Evolutionary conservation across 306 rosid species (phyloP), one percentile per base, ranked within the genome.

Genomic region (Ormosia semicastrata): DNA sequence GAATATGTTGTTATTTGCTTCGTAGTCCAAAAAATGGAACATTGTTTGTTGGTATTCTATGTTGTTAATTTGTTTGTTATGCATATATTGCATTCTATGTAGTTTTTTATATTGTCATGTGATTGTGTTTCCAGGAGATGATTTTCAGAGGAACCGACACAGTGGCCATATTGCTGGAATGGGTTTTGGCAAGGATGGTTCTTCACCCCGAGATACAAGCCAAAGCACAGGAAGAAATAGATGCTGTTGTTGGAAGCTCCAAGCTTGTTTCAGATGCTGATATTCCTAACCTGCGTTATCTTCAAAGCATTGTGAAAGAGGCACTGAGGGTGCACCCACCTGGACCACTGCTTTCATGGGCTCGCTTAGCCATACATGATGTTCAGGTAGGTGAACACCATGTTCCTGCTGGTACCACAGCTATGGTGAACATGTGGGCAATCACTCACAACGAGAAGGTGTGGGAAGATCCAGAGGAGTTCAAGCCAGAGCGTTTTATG

Each of bases 101-200:
- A 7, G 5, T 3, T 46, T 39, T 8, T 6, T 13, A 29, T 24
- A 4, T 64, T 47, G 2, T 47, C 66, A 2, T 29, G 11, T 46
- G 8, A 43, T 2, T 13, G 7, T 52, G n/a, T 4, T 53, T 17
- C 1, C 66, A 94, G 98, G 98, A 94, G 79, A 88, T 92, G 98
- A 89, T 94, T 5, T 94, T 94, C 37, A 85, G 98, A 77, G 98
- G 98, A 11, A 94, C 98, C 0, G 98, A 94, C 54, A 94, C 98
- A 0, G 96, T 94, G 15, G 97, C 98, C 0, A 91, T 94, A 37
- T 83, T 92, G 6, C 77, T 94, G 13, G 98, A 94, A 14, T 94
- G 98, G 98, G 86, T 94, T 40, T 62, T 94, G n/a, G 97, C 98
- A 0, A 82, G 97, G 71, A 94, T 94, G 96, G 85, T 94, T n/a